Evolutionary conservation across 2,329 filamentous ascomycete genomes (phyloP), one percentile per base, ranked within the genome.

Genomic region (Rosellinia necatrix): DNA sequence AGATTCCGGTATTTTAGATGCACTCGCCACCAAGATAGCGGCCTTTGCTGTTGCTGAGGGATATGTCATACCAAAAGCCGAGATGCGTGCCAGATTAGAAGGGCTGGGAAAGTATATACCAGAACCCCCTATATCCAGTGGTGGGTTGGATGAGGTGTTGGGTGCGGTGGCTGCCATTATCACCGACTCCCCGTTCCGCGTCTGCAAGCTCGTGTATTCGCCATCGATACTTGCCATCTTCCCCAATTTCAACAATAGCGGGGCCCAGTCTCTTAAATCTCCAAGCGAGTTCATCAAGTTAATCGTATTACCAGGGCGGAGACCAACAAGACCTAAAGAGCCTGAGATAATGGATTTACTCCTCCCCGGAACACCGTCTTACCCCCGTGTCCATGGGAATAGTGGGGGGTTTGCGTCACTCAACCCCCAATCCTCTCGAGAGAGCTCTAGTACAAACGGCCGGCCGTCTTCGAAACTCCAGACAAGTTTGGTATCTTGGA

Each of bases 121-220:
- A 2, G 74, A 79, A 3, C 78, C 88, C 21, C 84, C 89, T 6
- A 81, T 83, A 2, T 75, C 78, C 12, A 77, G 76, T 13, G 78
- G 83, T 22, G 83, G 82, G 57, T 74, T 96, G 34, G 81, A 85
- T 1, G 84, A 85, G 8, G 82, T 96, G 15, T 75, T 97, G 6
- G 87, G 91, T 59, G 90, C 92, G 0, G 83, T 96, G 47, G 82
- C 86, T 17, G 82, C 86, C 41, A 88, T 97, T 43, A 83, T 96
- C 46, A 83, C 86, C 58, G 85, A 90, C 65, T 97, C 93, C 0
- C 88, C 87, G 63, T 90, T 88, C 71, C 84, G 91, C 51, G 87
- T 90, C 8, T 87, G 87, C 61, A 83, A 90, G 65, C 81, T 90
- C 44, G 74, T 88, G 38, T 87, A 83, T 56, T 88, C 88, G 1